phyloP scores from a whole-genome alignment of 1,284 basidiomycete genomes.

The Pascua guehoae region DNA sequence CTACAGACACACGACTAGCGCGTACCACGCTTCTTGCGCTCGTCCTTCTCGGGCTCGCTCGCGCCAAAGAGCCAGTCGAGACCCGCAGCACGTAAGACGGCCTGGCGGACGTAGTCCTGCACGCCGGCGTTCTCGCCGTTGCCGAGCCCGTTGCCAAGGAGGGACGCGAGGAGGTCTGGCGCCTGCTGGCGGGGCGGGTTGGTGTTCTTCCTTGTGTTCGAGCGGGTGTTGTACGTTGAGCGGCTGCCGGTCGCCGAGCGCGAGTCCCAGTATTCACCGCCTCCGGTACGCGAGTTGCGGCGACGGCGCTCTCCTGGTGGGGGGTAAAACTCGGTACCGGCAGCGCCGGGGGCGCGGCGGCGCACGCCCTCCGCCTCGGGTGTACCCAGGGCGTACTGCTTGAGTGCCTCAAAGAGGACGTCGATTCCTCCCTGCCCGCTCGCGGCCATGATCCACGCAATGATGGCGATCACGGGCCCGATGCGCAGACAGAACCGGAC shows the following conservation, averaged over 20 bases:
- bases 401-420: constrained; percentile 35
- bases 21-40: constrained; percentile 1
- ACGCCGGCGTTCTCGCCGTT: constrained; percentile 13
- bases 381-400: constrained; percentile 27
- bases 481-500: constrained; percentile 39
- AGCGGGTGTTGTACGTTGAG: no score
- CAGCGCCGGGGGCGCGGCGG: background rate
- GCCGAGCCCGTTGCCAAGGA: constrained; percentile 20
- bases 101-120: constrained; percentile 37
- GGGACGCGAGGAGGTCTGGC: constrained; percentile 9
- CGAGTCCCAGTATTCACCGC: background rate
- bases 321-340: background rate
- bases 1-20: background rate
- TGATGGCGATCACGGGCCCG: constrained; percentile 38
- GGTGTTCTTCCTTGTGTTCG: background rate
- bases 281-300: background rate
- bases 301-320: background rate
- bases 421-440: constrained; percentile 42
- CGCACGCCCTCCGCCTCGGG: background rate
- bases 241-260: no score
- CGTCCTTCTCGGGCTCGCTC: constrained; percentile 2
- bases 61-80: constrained; percentile 36
- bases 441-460: constrained; percentile 41
- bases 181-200: background rate
- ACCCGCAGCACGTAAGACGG: constrained; percentile 31